These are phyloP conservation scores for Urochloa ruziziensis DNA, from an alignment of 176 grass and related monocot genomes.

Conservation along the genomic window DNA sequence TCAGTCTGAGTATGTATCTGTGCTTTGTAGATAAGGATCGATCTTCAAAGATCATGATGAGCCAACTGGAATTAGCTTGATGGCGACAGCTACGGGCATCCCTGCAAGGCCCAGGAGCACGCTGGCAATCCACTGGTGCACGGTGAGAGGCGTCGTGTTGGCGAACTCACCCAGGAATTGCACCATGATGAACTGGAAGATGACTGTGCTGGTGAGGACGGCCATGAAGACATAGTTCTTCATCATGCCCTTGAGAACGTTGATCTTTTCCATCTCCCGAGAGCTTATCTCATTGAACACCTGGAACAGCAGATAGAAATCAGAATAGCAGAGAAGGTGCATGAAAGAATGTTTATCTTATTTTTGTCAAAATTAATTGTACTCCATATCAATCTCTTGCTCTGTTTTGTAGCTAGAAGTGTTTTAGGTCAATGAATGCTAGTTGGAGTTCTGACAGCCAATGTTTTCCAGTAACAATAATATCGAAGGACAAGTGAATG, in stretches of 20 bases:
- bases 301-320: constrained; percentile 31
- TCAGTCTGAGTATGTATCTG: neutral
- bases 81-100: constrained; percentile 65
- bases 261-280: constrained; percentile 94
- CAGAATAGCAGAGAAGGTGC: neutral
- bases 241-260: constrained; percentile 83
- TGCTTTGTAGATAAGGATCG: neutral
- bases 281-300: constrained; percentile 98
- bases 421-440: neutral
- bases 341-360: neutral
- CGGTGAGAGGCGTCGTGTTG: constrained; percentile 66
- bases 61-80: constrained; percentile 73
- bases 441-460: neutral
- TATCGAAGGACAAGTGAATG: neutral
- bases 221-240: constrained; percentile 79
- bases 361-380: neutral
- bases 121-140: constrained; percentile 56
- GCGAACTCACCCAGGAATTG: constrained; percentile 94
- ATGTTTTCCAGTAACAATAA: neutral
- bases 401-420: neutral
- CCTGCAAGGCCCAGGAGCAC: constrained; percentile 64
- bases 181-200: constrained; percentile 91
- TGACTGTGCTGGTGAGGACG: constrained; percentile 62
- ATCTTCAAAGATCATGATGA: constrained; percentile 41
- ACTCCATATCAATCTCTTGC: neutral